These are phyloP conservation scores for Elongisporangium senticosum DNA, from an alignment of 352 stramenopile species.

Conservation along the genomic window DNA sequence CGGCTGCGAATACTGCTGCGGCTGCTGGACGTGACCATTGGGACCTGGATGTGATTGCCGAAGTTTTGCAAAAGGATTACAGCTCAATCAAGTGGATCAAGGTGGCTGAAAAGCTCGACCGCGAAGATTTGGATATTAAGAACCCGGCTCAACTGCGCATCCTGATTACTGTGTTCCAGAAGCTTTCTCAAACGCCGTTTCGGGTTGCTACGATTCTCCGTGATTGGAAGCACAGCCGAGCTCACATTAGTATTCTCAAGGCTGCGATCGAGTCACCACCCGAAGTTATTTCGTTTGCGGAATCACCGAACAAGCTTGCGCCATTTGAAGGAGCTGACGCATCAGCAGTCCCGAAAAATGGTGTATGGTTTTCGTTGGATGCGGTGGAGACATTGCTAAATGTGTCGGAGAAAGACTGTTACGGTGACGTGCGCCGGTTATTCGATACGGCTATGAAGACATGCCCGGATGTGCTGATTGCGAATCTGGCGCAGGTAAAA, in stretches of 20 bases:
- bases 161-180: slow-evolving; percentile 74
- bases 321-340: slow-evolving; percentile 85
- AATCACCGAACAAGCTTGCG: slow-evolving; percentile 74
- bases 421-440: slow-evolving; percentile 75
- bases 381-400: slow-evolving; percentile 74
- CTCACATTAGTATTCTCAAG: slow-evolving; percentile 72
- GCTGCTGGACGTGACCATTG: slow-evolving; percentile 44
- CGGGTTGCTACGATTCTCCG: slow-evolving; percentile 62
- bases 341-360: slow-evolving; percentile 79
- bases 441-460: slow-evolving; percentile 77
- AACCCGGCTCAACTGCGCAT: slow-evolving; percentile 61
- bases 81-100: slow-evolving; percentile 82
- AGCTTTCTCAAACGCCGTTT: slow-evolving; percentile 80
- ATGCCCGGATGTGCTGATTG: slow-evolving; percentile 82
- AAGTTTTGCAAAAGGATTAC: slow-evolving; percentile 83
- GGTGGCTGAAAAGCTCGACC: slow-evolving; percentile 81
- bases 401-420: slow-evolving; percentile 80
- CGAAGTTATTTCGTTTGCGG: slow-evolving; percentile 74
- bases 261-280: slow-evolving; percentile 74
- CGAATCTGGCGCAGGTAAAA: slow-evolving; percentile 72
- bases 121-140: slow-evolving; percentile 62
- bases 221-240: slow-evolving; percentile 73
- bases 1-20: slow-evolving; percentile 17
- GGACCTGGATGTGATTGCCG: slow-evolving; percentile 83
- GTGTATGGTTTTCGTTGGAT: slow-evolving; percentile 84